These are phyloP conservation scores for Spizellomyces punctatus DNA, from an alignment of 192 early-diverging fungal genomes.

Conservation along the genomic window DNA sequence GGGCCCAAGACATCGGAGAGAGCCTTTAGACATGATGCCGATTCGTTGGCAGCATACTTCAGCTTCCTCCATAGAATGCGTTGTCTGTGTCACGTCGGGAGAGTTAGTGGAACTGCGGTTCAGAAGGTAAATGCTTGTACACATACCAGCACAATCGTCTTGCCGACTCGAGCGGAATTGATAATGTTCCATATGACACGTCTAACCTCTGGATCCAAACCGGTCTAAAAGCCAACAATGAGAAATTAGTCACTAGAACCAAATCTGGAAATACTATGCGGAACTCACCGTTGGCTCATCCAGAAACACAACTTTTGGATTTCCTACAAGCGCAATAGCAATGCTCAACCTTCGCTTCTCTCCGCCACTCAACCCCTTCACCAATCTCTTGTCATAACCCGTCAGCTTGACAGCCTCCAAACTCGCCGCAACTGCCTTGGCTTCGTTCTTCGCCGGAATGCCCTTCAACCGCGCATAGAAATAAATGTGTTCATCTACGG, in stretches of 20 bases:
- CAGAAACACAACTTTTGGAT: slow-evolving; percentile 72
- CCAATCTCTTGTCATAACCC: slow-evolving; percentile 54
- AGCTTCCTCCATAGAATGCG: slow-evolving; percentile 82
- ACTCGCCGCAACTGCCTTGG: slow-evolving; percentile 43
- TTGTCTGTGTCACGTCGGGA: slow-evolving; percentile 45
- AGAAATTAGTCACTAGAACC: too few relatives aligned
- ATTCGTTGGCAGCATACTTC: slow-evolving; percentile 76
- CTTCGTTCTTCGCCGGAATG: slow-evolving; percentile 52
- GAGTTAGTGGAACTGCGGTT: not conserved
- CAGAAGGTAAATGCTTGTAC: slow-evolving; percentile 46
- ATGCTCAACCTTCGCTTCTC: slow-evolving; percentile 67
- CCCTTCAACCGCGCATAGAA: slow-evolving; percentile 80
- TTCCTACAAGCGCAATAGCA: slow-evolving; percentile 52
- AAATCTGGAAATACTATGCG: too few relatives aligned
- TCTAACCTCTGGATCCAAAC: slow-evolving; percentile 72
- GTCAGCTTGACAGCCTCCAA: slow-evolving; percentile 59
- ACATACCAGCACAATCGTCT: slow-evolving; percentile 61
- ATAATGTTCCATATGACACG: slow-evolving; percentile 78
- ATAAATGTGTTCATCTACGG: slow-evolving; percentile 68
- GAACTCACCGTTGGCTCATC: slow-evolving; percentile 68
- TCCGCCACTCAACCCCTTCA: slow-evolving; percentile 71
- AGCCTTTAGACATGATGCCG: slow-evolving; percentile 79
- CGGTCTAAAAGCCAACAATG: slow-evolving; percentile 40
- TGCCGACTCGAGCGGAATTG: slow-evolving; percentile 54
- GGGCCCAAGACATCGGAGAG: slow-evolving; percentile 65